These are phyloP conservation scores for Suillus ampliporus DNA, from an alignment of 768 basidiomycete species.

Conservation along the genomic window DNA sequence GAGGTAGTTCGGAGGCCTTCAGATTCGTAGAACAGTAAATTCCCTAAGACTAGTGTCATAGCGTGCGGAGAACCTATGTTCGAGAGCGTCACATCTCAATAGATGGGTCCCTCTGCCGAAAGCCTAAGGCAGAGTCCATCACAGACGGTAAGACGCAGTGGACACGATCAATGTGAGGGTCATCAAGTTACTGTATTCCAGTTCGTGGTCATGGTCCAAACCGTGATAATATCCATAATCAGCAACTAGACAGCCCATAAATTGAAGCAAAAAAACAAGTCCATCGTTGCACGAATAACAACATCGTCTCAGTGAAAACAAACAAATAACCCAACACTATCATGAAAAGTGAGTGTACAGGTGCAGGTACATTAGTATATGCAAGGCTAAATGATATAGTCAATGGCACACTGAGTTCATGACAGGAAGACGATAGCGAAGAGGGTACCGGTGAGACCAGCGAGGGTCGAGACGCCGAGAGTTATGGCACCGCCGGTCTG, in stretches of 20 bases:
- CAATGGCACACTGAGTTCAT: conserved; percentile 22
- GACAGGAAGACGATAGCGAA: conserved; percentile 46
- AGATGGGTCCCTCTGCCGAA: no score
- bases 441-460: conserved; percentile 40
- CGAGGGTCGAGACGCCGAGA: conserved; percentile 37
- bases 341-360: conserved; percentile 4
- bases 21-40: no score
- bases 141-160: no score
- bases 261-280: neutral
- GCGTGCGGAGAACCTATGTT: no score
- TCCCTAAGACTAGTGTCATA: no score
- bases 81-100: no score
- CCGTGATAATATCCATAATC: neutral
- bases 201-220: neutral
- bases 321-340: neutral
- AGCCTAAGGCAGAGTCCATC: no score
- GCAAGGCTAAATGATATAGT: conserved; percentile 1
- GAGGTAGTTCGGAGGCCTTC: no score
- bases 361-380: conserved; percentile 3
- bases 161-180: no score
- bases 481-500: conserved; percentile 26
- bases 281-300: neutral
- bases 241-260: neutral
- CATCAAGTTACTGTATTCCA: neutral
- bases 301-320: neutral